These are phyloP conservation scores for Eruca vesicaria DNA, from an alignment of 441 rosid genomes.

Conservation along the genomic window DNA sequence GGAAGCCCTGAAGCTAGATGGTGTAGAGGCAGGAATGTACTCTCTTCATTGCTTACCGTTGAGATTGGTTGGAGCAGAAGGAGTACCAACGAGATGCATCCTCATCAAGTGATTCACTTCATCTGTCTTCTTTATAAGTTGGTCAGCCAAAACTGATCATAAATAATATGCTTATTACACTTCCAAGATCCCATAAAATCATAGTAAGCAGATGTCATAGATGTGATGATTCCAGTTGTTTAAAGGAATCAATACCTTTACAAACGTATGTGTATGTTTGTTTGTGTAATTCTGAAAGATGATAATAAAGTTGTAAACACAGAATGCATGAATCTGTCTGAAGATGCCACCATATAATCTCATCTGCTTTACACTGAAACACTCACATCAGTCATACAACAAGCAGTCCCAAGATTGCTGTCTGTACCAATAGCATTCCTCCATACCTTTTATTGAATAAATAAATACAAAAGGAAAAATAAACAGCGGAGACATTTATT, in stretches of 20 bases:
- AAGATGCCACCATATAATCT: background rate
- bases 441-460: background rate
- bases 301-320: background rate
- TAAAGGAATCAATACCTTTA: background rate
- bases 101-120: constrained; percentile 47
- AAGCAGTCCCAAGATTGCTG: background rate
- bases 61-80: constrained; percentile 61
- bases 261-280: background rate
- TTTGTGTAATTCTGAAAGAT: background rate
- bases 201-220: background rate
- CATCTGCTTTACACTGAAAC: background rate
- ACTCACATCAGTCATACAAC: background rate
- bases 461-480: background rate
- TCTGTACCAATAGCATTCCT: background rate
- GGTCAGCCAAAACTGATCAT: background rate
- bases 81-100: constrained; percentile 70
- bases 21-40: constrained; percentile 49
- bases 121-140: background rate
- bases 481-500: background rate
- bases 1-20: constrained; percentile 70
- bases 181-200: background rate
- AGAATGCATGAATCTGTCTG: background rate
- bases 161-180: background rate
- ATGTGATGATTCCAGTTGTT: constrained; percentile 4
- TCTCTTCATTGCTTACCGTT: constrained; percentile 61